Evolutionary conservation across 768 basidiomycete species (phyloP), one percentile per base, ranked within the genome.

Genomic region (Tylopilus plumbeoviolaceoides): DNA sequence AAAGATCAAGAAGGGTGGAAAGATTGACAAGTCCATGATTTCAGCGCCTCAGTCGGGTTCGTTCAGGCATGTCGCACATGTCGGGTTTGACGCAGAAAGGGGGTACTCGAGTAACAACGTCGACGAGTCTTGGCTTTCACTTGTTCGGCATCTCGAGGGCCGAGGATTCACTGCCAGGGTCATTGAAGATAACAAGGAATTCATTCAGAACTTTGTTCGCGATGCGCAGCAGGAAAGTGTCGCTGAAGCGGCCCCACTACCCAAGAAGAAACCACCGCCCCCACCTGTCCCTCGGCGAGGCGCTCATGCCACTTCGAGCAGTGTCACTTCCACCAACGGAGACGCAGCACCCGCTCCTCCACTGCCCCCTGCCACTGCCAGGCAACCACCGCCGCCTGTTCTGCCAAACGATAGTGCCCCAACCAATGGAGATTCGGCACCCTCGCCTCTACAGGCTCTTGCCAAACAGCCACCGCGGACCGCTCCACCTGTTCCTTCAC

Each of bases 21-120:
- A 84, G 69, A 89, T 98, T 53, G 88, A 95, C 74, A 98, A 97
- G 70, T 88, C 91, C 1, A 81, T 87, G 77, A 98, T 98, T 45
- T 94, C 92, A 11, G 87, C 77, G 0, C 95, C 94, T 2, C 80
- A 83, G 5, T 68, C 73, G 1, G 85, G 85, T 14, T 87, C 87
- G 8, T 98, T 98, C 74, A 79, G 82, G 52, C 95, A 98, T 64
- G 78, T 97, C 41, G 92, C 89, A 1, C 95, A 98, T 66, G 95
- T 99, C 89, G 95, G 94, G 12, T 97, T 87, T 68, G 90, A 97
- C 62, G 68, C 80, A 0, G 84, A 95, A 58, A 81, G 84, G 23
- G 95, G 95, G 3, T 98, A 92, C 69, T 87, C 85, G 0, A 89
- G 87, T 1, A 79, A 76, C 15, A 90, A 90, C 48, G 89, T 99